Evolutionary conservation across 805 yeast genomes (phyloP).

Genomic region (Kazachstania africana): DNA sequence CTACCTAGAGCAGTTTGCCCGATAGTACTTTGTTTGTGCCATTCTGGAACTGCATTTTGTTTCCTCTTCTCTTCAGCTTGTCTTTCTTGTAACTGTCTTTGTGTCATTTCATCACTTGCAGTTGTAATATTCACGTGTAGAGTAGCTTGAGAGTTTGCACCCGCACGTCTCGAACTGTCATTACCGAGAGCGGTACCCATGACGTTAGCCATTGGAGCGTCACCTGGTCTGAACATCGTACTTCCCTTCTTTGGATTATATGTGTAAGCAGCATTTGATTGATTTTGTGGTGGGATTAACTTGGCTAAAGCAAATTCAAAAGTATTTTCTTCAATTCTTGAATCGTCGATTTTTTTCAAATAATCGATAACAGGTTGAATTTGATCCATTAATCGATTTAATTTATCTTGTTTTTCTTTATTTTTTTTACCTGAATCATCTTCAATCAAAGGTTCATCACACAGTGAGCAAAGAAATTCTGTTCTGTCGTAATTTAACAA

Average conservation of each 20-base stretch:
- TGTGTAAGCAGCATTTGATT: slow-evolving; percentile 57
- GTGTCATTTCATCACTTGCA: slow-evolving; percentile 70
- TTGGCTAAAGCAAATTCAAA: slow-evolving; percentile 75
- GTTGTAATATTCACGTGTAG: slow-evolving; percentile 80
- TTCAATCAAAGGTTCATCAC: slow-evolving; percentile 67
- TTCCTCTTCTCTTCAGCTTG: slow-evolving; percentile 63
- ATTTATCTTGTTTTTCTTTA: slow-evolving; percentile 63
- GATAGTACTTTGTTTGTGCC: slow-evolving; percentile 90
- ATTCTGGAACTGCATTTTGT: slow-evolving; percentile 91
- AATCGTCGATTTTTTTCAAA: slow-evolving; percentile 72
- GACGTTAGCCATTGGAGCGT: slow-evolving; percentile 14
- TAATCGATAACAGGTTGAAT: slow-evolving; percentile 78
- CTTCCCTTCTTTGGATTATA: slow-evolving; percentile 38
- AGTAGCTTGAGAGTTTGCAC: slow-evolving; percentile 66
- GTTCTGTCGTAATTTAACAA: slow-evolving; percentile 68
- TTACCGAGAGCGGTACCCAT: slow-evolving; percentile 26
- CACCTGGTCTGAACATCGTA: slow-evolving; percentile 33
- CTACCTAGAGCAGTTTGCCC: slow-evolving; percentile 53
- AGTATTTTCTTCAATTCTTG: slow-evolving; percentile 73
- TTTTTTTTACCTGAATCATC: slow-evolving; percentile 83
- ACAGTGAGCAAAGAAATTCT: slow-evolving; percentile 73
- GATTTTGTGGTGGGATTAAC: slow-evolving; percentile 75
- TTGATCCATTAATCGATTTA: slow-evolving; percentile 79
- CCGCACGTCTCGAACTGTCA: slow-evolving; percentile 36
- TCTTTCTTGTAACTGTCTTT: slow-evolving; percentile 50